Evolutionary conservation across 202 grass and related monocot genomes (phyloP).

Genomic region (Musa balbisiana): DNA sequence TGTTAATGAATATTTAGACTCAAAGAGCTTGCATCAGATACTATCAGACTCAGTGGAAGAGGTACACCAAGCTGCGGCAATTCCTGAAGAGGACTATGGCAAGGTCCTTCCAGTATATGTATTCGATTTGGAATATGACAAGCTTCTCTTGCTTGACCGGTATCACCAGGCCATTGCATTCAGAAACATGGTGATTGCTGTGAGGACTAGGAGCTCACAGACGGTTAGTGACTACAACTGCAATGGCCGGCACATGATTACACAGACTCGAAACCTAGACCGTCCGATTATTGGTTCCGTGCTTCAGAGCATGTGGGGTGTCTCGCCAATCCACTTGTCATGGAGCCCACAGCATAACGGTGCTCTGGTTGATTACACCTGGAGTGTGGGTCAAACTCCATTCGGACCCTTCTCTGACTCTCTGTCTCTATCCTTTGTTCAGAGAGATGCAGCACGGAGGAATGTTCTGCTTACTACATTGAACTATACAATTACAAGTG

Average conservation of each 20-base stretch:
- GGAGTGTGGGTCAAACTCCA: conserved; percentile 81
- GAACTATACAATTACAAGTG: conserved; percentile 74
- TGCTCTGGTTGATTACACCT: conserved; percentile 75
- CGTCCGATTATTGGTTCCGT: conserved; percentile 67
- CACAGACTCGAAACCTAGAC: conserved; percentile 64
- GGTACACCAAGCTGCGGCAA: conserved; percentile 38
- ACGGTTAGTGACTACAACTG: conserved; percentile 89
- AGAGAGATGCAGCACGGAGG: conserved; percentile 77
- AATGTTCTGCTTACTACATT: conserved; percentile 81
- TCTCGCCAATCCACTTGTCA: conserved; percentile 68
- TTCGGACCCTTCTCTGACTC: conserved; percentile 87
- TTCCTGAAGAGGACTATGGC: conserved; percentile 43
- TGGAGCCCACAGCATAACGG: conserved; percentile 71
- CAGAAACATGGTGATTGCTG: conserved; percentile 78
- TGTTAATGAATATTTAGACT: conserved; percentile 85
- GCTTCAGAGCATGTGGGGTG: conserved; percentile 91
- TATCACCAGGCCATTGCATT: conserved; percentile 88
- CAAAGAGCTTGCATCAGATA: conserved; percentile 78
- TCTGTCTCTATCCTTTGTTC: conserved; percentile 81
- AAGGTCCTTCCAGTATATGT: conserved; percentile 78
- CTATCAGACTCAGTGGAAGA: conserved; percentile 67
- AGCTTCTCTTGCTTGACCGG: conserved; percentile 59
- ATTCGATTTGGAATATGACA: conserved; percentile 89
- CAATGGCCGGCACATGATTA: conserved; percentile 81
- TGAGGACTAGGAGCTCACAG: conserved; percentile 85